A percentile compares a stretch with the other conserved stretches of the same genome.
Evolutionary conservation across 2,329 filamentous ascomycete genomes (phyloP).

Genomic region (Apiospora phragmitis): DNA sequence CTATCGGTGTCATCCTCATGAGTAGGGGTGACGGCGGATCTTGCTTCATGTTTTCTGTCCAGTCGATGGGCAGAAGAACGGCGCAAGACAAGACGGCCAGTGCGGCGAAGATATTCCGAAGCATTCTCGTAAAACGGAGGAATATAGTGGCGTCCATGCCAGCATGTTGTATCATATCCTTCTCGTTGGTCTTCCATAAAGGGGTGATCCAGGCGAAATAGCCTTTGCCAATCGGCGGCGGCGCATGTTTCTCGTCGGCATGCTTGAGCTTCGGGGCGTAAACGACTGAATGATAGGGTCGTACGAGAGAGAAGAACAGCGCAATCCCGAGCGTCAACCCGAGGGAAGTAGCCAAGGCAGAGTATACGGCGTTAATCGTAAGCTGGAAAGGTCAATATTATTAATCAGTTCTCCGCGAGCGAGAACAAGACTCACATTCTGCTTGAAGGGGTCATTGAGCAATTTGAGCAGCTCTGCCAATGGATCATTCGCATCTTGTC

Average conservation of each 20-base stretch:
- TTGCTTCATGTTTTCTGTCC: slow-evolving; percentile 48
- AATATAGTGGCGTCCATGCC: slow-evolving; percentile 93
- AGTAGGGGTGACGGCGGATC: slow-evolving; percentile 46
- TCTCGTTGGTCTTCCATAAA: slow-evolving; percentile 75
- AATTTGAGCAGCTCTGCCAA: slow-evolving; percentile 48
- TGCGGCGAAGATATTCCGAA: slow-evolving; percentile 81
- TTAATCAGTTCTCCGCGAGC: not conserved
- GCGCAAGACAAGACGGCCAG: slow-evolving; percentile 72
- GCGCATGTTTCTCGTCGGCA: slow-evolving; percentile 85
- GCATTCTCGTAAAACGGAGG: slow-evolving; percentile 86
- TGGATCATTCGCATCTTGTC: slow-evolving; percentile 27
- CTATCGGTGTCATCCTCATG: slow-evolving; percentile 59
- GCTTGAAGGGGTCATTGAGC: slow-evolving; percentile 51
- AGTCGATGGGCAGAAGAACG: slow-evolving; percentile 81
- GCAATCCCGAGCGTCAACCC: slow-evolving; percentile 73
- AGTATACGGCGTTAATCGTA: slow-evolving; percentile 65
- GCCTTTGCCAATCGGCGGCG: slow-evolving; percentile 83
- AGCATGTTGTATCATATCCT: slow-evolving; percentile 74
- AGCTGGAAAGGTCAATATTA: slow-evolving; percentile 33
- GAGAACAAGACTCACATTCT: slow-evolving; percentile 37
- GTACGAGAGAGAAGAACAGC: slow-evolving; percentile 81
- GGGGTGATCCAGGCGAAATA: slow-evolving; percentile 85
- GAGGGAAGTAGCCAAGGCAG: slow-evolving; percentile 78
- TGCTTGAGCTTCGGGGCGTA: slow-evolving; percentile 95
- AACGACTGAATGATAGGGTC: slow-evolving; percentile 87